phyloP scores from a whole-genome alignment of 768 basidiomycete species.

The Kwoniella pini region DNA sequence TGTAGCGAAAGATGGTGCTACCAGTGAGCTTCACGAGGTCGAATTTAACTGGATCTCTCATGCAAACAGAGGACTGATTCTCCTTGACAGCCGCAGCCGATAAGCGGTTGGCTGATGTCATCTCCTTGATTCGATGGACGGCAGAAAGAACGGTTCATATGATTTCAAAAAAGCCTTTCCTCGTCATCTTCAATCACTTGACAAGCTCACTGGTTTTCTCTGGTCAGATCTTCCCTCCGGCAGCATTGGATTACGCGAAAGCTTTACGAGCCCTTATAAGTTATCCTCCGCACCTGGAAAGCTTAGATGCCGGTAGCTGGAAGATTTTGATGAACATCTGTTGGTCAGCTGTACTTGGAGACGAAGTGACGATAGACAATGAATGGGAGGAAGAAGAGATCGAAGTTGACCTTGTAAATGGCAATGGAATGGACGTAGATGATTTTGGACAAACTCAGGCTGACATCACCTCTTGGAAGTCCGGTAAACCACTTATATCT shows the following conservation, averaged over 20 bases:
- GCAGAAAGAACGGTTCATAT: slow-evolving; percentile 65
- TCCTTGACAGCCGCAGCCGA: too few relatives aligned
- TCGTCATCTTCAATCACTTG: slow-evolving; percentile 67
- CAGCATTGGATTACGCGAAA: slow-evolving; percentile 80
- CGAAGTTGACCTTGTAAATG: slow-evolving; percentile 18
- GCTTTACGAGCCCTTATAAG: slow-evolving; percentile 67
- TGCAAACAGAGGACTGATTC: too few relatives aligned
- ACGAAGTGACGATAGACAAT: slow-evolving; percentile 56
- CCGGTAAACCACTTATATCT: slow-evolving; percentile 32
- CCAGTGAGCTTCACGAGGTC: neutral
- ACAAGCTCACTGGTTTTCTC: slow-evolving; percentile 63
- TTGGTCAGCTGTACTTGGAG: slow-evolving; percentile 75
- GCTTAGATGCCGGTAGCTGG: slow-evolving; percentile 69
- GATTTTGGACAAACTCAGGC: slow-evolving; percentile 14
- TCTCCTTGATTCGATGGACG: slow-evolving; percentile 70
- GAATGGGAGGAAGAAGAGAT: slow-evolving; percentile 47
- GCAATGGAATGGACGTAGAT: slow-evolving; percentile 19
- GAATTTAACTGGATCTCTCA: too few relatives aligned
- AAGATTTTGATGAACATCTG: slow-evolving; percentile 66
- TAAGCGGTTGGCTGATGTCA: slow-evolving; percentile 65
- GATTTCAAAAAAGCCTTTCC: slow-evolving; percentile 63
- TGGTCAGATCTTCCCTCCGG: slow-evolving; percentile 62
- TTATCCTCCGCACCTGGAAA: slow-evolving; percentile 75
- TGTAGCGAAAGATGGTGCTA: slow-evolving; percentile 27
- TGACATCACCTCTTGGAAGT: slow-evolving; percentile 28